A percentile compares a stretch with the other conserved stretches of the same genome.
These are phyloP conservation scores for Tagetes patula DNA, from an alignment of 129 eudicot genomes.

Conservation along the genomic window DNA sequence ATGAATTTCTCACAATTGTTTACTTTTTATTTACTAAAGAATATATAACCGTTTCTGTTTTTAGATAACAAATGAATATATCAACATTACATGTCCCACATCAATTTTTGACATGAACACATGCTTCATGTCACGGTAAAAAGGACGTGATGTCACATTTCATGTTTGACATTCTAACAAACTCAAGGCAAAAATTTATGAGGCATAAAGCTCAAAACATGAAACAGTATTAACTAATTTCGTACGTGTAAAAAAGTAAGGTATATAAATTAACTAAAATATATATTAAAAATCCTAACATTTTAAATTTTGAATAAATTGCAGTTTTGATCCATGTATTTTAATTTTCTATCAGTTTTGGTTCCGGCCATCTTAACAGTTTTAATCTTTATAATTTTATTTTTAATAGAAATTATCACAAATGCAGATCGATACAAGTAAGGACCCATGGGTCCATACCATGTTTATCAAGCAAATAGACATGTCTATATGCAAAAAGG, in stretches of 20 bases:
- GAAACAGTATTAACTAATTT: constrained; percentile 11
- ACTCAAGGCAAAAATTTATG: constrained; percentile 1
- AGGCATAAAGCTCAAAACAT: constrained; percentile 23
- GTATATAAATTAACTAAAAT: neutral
- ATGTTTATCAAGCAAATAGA: too few species aligned
- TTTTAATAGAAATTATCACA: too few species aligned
- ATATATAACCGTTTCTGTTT: neutral
- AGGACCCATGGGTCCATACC: too few species aligned
- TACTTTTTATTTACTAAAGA: neutral
- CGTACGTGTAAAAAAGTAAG: neutral
- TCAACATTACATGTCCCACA: constrained; percentile 5
- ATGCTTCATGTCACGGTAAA: constrained; percentile 11
- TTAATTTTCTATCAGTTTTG: too few species aligned
- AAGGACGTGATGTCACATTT: constrained; percentile 24
- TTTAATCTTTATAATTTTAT: too few species aligned
- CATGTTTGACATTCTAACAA: constrained; percentile 32
- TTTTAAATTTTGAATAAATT: too few species aligned
- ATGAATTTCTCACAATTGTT: too few species aligned
- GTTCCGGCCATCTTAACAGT: too few species aligned
- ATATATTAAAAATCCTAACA: neutral
- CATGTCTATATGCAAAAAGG: too few species aligned
- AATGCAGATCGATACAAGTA: too few species aligned
- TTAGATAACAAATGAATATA: neutral
- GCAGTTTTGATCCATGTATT: too few species aligned
- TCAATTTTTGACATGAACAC: constrained; percentile 22